Base-by-base conservation (phyloP, 768 basidiomycete genomes). In the Vishniacozyma victoriae region DNA sequence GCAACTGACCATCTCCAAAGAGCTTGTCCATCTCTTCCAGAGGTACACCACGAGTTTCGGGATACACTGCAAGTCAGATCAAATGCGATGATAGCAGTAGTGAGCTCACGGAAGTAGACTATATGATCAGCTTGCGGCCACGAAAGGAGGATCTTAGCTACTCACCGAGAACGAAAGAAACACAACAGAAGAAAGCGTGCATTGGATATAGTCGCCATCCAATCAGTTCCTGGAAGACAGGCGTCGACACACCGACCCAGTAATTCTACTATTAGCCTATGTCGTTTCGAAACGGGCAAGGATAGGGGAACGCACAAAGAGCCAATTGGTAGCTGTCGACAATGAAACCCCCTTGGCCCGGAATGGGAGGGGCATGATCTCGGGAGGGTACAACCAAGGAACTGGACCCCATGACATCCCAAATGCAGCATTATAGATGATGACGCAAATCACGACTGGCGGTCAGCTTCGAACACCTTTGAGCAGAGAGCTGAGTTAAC, bases 261-360 rank as follows among this genome's bases (percentile, higher is more conserved):
- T 84, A 93, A 71, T 91, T 91, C 76, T 62, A 43, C 31, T n/a
- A n/a, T 47, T 23, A 43, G 46, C 20, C n/a, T 23, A n/a, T 78
- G 77, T 25, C 15, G 15, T 15, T 26, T 43, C 19, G 45, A 41
- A 15, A 27, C 14, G 13, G 4, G 22, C 33, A n/a, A n/a, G n/a
- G 35, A 42, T 23, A 13, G 18, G 18, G 35, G 19, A 13, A 38
- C 64, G 25, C 29, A 67, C 64, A 36, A 67, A 67, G 31, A 67
- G 54, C 66, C 78, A 85, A 59, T 86, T 86, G 6, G 87, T 92
- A 13, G 89, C 89, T 4, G 92, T 95, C 0, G 89, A 93, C 26
- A 95, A 62, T 5, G 88, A 92, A 19, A 95, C 91, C n/a, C 91
- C 92, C 74, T 95, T 95, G 11, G 89, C 91, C 31, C 93, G 81